Evolutionary conservation across 805 yeast species (phyloP).

Genomic region (Nakazawaea siamensis): DNA sequence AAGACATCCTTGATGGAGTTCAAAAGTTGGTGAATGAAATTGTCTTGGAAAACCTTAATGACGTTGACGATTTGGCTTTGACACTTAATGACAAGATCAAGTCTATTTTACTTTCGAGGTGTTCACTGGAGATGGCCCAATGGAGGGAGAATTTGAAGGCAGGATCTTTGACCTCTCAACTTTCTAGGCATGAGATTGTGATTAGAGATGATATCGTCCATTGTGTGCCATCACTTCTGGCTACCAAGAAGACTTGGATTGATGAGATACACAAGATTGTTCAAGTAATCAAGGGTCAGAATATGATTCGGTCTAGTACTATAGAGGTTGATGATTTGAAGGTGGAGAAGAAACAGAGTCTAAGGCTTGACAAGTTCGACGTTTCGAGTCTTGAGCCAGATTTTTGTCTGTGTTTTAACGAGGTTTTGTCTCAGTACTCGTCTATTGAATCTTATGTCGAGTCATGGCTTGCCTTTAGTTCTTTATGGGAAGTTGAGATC

Average conservation of each 20-base stretch:
- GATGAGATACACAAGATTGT: slow-evolving; percentile 17
- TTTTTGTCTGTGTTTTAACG: slow-evolving; percentile 15
- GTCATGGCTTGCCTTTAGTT: slow-evolving; percentile 49
- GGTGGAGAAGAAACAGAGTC: not conserved
- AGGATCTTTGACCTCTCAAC: not conserved
- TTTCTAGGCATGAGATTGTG: slow-evolving; percentile 23
- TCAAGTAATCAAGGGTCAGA: slow-evolving; percentile 18
- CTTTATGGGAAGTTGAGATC: slow-evolving; percentile 48
- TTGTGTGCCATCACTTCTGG: slow-evolving; percentile 32
- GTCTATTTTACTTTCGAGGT: slow-evolving; percentile 21
- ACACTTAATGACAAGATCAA: slow-evolving; percentile 25
- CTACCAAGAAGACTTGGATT: slow-evolving; percentile 25
- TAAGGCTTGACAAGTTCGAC: too few relatives aligned
- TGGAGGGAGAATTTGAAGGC: slow-evolving; percentile 3
- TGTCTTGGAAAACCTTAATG: slow-evolving; percentile 27
- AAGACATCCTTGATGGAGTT: slow-evolving; percentile 15
- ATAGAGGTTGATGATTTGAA: slow-evolving; percentile 14
- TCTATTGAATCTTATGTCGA: slow-evolving; percentile 28
- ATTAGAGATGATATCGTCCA: slow-evolving; percentile 28
- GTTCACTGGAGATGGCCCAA: slow-evolving; percentile 12
- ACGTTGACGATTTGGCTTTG: slow-evolving; percentile 23
- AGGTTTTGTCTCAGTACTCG: slow-evolving; percentile 24
- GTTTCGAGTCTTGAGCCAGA: not conserved
- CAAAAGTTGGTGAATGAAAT: slow-evolving; percentile 29
- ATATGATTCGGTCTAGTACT: slow-evolving; percentile 14